Conservation (phyloP, 345 rosid genomes). For the Aegle marmelos region DNA sequence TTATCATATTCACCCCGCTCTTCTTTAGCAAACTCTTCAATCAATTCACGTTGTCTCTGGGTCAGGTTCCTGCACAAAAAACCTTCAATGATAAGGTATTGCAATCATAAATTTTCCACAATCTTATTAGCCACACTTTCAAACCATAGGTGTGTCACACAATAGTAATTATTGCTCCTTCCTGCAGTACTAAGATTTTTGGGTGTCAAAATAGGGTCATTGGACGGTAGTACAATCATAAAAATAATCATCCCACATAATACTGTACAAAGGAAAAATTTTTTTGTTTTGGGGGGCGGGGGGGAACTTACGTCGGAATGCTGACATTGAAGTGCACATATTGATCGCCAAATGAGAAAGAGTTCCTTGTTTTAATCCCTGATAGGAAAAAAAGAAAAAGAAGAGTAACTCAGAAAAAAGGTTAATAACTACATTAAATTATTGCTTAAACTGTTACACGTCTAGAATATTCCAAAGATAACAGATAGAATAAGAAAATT, state of each 20-base stretch:
- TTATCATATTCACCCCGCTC: slow-evolving; percentile 72
- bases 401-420: not conserved
- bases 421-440: not conserved
- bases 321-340: slow-evolving; percentile 89
- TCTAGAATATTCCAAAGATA: not conserved
- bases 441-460: not conserved
- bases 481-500: not conserved
- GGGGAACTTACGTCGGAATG: slow-evolving; percentile 73
- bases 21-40: slow-evolving; percentile 90
- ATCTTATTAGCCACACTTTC: no score
- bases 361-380: slow-evolving; percentile 84
- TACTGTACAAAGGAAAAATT: not conserved
- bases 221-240: not conserved
- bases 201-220: no score
- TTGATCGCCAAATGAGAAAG: slow-evolving; percentile 76
- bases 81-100: not conserved
- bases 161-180: not conserved
- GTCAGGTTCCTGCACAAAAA: slow-evolving; percentile 58
- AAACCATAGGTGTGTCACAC: not conserved
- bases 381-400: slow-evolving; percentile 2
- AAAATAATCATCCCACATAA: not conserved
- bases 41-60: slow-evolving; percentile 78
- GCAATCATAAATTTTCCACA: not conserved
- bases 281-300: no score
- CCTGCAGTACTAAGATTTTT: not conserved